Evolutionary conservation across 2,329 filamentous ascomycete genomes (phyloP).

Genomic region (Calcarisporium arbuscula): DNA sequence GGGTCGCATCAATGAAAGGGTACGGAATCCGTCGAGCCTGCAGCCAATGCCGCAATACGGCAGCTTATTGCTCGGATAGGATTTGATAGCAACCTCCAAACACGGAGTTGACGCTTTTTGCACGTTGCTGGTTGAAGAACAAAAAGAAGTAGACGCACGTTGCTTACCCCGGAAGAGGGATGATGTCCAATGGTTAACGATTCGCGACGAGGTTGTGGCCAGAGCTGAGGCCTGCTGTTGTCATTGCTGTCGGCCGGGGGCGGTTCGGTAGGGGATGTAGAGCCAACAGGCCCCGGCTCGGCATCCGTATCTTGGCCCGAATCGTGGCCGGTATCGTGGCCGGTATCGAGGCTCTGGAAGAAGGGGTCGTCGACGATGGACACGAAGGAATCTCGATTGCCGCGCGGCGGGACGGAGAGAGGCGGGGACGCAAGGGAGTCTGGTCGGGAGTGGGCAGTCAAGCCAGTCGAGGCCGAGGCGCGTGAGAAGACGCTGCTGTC

Average conservation of each 20-base stretch:
- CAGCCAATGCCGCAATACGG: too few species aligned
- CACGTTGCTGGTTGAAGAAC: too few species aligned
- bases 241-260: slow-evolving; percentile 31
- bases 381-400: slow-evolving; percentile 40
- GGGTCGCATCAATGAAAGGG: too few species aligned
- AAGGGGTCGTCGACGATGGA: slow-evolving; percentile 52
- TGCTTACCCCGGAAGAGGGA: slow-evolving; percentile 30
- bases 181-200: slow-evolving; percentile 36
- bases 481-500: slow-evolving; percentile 13
- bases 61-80: too few species aligned
- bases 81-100: too few species aligned
- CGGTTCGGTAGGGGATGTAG: slow-evolving; percentile 17
- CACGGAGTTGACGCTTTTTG: too few species aligned
- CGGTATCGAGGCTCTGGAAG: slow-evolving; percentile 39
- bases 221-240: slow-evolving; percentile 28
- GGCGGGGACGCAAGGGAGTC: slow-evolving; percentile 12
- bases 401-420: slow-evolving; percentile 18
- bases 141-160: too few species aligned
- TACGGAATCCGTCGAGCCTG: too few species aligned
- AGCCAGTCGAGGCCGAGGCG: slow-evolving; percentile 7
- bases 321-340: slow-evolving; percentile 18
- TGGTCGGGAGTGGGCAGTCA: slow-evolving; percentile 7
- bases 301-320: slow-evolving; percentile 17
- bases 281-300: too few species aligned
- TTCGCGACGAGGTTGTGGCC: slow-evolving; percentile 42